phyloP scores from a whole-genome alignment of 495 filamentous ascomycete genomes.

The Hamigera avellanea region DNA sequence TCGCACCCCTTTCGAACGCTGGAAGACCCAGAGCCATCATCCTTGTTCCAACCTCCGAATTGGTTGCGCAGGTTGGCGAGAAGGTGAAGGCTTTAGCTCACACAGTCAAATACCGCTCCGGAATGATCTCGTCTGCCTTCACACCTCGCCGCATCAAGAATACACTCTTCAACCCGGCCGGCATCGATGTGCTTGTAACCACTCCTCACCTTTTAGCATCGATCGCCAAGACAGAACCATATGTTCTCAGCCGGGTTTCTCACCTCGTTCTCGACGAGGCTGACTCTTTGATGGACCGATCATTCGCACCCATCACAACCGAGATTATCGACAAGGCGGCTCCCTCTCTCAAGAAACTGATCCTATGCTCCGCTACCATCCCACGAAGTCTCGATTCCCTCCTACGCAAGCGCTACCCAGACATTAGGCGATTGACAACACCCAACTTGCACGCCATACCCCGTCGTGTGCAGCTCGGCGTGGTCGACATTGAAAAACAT shows the following conservation, averaged over 20 bases:
- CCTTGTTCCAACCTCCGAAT: conserved; percentile 84
- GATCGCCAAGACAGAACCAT: conserved; percentile 76
- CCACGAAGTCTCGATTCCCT: conserved; percentile 75
- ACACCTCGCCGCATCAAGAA: conserved; percentile 71
- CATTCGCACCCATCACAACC: conserved; percentile 72
- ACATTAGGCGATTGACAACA: conserved; percentile 74
- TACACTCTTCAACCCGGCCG: conserved; percentile 66
- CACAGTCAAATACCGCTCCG: conserved; percentile 68
- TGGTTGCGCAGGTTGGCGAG: conserved; percentile 75
- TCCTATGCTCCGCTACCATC: conserved; percentile 95
- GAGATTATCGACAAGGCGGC: conserved; percentile 65
- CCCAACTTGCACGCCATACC: conserved; percentile 94
- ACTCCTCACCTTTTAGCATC: conserved; percentile 83
- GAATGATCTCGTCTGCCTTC: conserved; percentile 64
- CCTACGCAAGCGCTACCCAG: conserved; percentile 69
- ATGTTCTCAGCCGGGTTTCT: conserved; percentile 74
- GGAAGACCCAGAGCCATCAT: conserved; percentile 76
- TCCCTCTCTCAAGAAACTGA: conserved; percentile 73
- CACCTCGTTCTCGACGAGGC: conserved; percentile 91
- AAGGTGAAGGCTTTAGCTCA: conserved; percentile 76
- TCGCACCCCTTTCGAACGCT: conserved; percentile 45
- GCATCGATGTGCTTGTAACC: conserved; percentile 76
- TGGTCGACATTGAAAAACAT: conserved; percentile 79
- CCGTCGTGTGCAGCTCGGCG: conserved; percentile 83
- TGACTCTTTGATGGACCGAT: conserved; percentile 87